phyloP scores from a whole-genome alignment of 164 flowering plant species.

The Vitis rupestris region DNA sequence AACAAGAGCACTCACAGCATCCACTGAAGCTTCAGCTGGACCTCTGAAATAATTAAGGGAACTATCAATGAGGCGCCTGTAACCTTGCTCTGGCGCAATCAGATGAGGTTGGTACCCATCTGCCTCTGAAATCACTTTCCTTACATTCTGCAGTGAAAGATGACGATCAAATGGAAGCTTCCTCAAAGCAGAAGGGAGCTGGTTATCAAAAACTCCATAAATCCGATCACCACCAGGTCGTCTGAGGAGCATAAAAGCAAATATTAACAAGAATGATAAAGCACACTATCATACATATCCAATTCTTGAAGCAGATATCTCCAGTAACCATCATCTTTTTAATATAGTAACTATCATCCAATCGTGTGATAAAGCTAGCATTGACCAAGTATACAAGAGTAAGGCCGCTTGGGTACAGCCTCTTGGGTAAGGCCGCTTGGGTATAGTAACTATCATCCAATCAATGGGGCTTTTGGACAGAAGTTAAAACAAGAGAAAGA shows the following conservation, averaged over 20 bases:
- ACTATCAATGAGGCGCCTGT: constrained; percentile 70
- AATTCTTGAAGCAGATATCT: too few relatives aligned
- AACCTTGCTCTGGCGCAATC: constrained; percentile 88
- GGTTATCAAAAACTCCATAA: constrained; percentile 83
- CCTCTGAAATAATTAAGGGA: constrained; percentile 62
- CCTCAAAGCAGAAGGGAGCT: constrained; percentile 86
- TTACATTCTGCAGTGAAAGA: constrained; percentile 74
- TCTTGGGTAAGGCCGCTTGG: too few relatives aligned
- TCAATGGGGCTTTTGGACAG: too few relatives aligned
- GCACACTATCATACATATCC: background rate
- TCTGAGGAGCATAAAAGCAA: constrained; percentile 28
- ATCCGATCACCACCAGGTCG: constrained; percentile 90
- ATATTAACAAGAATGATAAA: background rate
- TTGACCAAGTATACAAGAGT: too few relatives aligned
- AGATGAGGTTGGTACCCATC: constrained; percentile 98
- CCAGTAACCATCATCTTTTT: too few relatives aligned
- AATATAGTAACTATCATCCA: too few relatives aligned
- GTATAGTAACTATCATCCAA: too few relatives aligned
- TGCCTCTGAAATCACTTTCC: constrained; percentile 82
- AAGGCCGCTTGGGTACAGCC: too few relatives aligned
- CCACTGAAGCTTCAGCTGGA: constrained; percentile 91
- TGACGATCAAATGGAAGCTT: constrained; percentile 93
- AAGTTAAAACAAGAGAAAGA: too few relatives aligned
- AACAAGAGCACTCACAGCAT: constrained; percentile 55
- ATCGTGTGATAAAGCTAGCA: too few relatives aligned